phyloP scores from a whole-genome alignment of 495 filamentous ascomycete species.

The Saxophila tyrrhenica region DNA sequence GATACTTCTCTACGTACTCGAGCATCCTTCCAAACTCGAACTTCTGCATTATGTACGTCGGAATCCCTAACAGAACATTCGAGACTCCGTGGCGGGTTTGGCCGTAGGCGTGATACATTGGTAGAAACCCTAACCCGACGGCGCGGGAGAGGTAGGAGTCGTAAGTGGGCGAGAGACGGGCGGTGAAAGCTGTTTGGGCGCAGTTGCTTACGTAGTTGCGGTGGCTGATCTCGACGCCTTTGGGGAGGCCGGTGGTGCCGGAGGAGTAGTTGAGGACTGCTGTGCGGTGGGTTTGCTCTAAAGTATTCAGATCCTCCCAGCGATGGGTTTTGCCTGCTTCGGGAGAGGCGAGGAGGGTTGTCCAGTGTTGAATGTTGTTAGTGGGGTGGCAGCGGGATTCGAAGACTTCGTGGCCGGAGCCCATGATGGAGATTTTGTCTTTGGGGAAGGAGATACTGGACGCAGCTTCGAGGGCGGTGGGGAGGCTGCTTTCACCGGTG shows the following conservation, averaged over 20 bases:
- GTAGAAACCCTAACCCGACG: constrained; percentile 50
- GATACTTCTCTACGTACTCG: constrained; percentile 51
- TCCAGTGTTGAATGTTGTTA: constrained; percentile 26
- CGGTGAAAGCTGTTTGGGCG: constrained; percentile 39
- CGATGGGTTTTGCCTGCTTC: constrained; percentile 17
- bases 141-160: constrained; percentile 24
- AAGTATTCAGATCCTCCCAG: constrained; percentile 23
- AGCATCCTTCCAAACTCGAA: constrained; percentile 67
- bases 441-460: constrained; percentile 16
- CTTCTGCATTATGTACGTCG: constrained; percentile 58
- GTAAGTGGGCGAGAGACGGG: constrained; percentile 35
- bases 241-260: constrained; percentile 74
- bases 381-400: constrained; percentile 10
- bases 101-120: constrained; percentile 62
- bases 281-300: constrained; percentile 20
- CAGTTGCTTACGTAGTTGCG: constrained; percentile 60
- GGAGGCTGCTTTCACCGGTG: constrained; percentile 21
- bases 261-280: constrained; percentile 54
- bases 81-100: constrained; percentile 38
- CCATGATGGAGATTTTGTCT: constrained; percentile 27
- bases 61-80: constrained; percentile 27
- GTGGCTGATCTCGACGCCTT: constrained; percentile 73
- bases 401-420: constrained; percentile 27
- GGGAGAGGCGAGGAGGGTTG: constrained; percentile 21
- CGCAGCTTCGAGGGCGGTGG: constrained; percentile 27